Evolutionary conservation across 495 filamentous ascomycete genomes (phyloP), one percentile per base, ranked within the genome.

Genomic region (Penicillium diatomitis): DNA sequence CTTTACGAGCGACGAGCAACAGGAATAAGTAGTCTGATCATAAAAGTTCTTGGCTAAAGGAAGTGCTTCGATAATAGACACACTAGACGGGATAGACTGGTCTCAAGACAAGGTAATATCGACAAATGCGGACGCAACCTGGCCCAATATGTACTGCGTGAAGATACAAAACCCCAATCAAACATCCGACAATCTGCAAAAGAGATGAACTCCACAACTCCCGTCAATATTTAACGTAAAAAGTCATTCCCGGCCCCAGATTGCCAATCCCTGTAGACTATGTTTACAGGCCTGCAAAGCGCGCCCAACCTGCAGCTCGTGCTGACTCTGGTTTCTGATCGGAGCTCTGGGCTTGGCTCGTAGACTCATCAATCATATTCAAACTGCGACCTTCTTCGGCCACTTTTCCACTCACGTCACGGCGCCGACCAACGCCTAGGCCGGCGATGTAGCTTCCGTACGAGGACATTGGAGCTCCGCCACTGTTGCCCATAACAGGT

Each of bases 341-440:
- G 6, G 37, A 31, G 33, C 41, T 49, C 32, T 40, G 43, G 36
- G 9, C 57, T 32, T 54, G 46, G 28, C 41, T 53, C 8, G 38
- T 30, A 8, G 37, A 30, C 11, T 57, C 49, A 34, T 59, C 54
- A 10, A 52, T 11, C 7, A 54, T 49, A 34, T 51, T 58, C 7
- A 74, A 73, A 3, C 78, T 79, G 37, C 83, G 71, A 1, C 90
- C 90, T 66, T 96, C 90, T 66, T 96, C 90, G 2, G 83, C 90
- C 41, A 87, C 69, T 65, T 88, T 88, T 3, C 88, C 90, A 57
- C 87, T 92, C 7, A 91, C 88, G 55, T 88, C 82, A 44, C 89
- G 73, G 54, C 70, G 63, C 55, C 65, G 68, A 49, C 64, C 71
- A 57, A 62, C 71, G 48, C 63, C 69, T 48, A 71, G 56, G 11